A percentile compares a stretch with the other conserved stretches of the same genome.
phyloP scores from a whole-genome alignment of 768 basidiomycete genomes.

The Pulveroboletus sp. region DNA sequence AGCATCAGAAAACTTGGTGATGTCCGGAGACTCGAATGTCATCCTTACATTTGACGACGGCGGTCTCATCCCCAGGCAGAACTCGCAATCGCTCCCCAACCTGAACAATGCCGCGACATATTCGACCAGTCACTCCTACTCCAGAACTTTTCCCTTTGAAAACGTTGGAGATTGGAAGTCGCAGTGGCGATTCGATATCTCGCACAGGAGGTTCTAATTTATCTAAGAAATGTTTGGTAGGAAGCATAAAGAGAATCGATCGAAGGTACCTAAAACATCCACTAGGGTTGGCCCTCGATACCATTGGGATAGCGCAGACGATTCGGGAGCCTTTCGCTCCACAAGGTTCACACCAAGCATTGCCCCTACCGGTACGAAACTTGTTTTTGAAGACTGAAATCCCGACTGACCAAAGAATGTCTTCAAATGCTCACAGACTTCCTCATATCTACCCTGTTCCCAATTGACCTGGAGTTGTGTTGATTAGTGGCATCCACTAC shows the following conservation, averaged over 20 bases:
- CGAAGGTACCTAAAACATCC: constrained; percentile 65
- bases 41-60: constrained; percentile 62
- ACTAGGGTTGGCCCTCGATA: constrained; percentile 84
- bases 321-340: constrained; percentile 42
- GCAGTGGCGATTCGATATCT: constrained; percentile 69
- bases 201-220: constrained; percentile 74
- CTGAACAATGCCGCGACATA: constrained; percentile 86
- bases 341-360: constrained; percentile 86
- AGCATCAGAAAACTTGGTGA: background rate
- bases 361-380: constrained; percentile 86
- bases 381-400: constrained; percentile 71
- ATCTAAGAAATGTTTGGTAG: constrained; percentile 44
- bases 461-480: constrained; percentile 66
- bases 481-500: background rate
- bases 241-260: background rate
- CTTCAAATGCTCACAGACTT: constrained; percentile 68
- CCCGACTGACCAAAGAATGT: constrained; percentile 88
- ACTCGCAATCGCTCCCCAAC: constrained; percentile 85
- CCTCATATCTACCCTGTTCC: constrained; percentile 77
- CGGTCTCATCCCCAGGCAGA: constrained; percentile 89
- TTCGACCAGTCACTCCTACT: constrained; percentile 73
- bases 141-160: constrained; percentile 85
- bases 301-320: constrained; percentile 57
- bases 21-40: background rate
- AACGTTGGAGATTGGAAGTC: constrained; percentile 91